These are phyloP conservation scores for Kingdonia uniflora DNA, from an alignment of 164 flowering plant genomes.

Conservation along the genomic window DNA sequence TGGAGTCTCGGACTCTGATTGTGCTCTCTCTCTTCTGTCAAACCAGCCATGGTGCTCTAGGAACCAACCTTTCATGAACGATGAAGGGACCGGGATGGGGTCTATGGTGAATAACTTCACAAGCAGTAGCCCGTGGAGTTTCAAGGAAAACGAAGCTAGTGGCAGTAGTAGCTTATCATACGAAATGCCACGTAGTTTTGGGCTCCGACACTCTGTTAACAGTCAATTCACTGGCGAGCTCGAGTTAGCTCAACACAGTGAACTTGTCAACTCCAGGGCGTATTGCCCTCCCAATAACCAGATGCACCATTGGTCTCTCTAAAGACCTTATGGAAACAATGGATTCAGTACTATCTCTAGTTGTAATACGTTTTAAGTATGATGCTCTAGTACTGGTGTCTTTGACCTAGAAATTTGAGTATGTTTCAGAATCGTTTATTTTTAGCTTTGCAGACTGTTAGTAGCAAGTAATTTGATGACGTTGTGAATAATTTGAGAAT, in stretches of 20 bases:
- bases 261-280: constrained; percentile 31
- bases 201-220: constrained; percentile 25
- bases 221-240: constrained; percentile 29
- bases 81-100: constrained; percentile 3
- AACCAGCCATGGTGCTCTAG: constrained; percentile 55
- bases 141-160: constrained; percentile 28
- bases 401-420: too few relatives aligned
- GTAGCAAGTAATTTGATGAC: too few relatives aligned
- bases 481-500: too few relatives aligned
- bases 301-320: constrained; percentile 53
- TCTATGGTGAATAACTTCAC: constrained; percentile 22
- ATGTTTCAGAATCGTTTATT: too few relatives aligned
- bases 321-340: background rate
- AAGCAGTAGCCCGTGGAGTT: constrained; percentile 33
- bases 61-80: constrained; percentile 20
- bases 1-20: constrained; percentile 56
- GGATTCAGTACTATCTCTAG: too few relatives aligned
- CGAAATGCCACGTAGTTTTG: constrained; percentile 28
- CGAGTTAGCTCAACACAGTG: constrained; percentile 43
- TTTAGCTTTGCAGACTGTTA: background rate
- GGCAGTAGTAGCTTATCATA: constrained; percentile 17
- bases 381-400: too few relatives aligned
- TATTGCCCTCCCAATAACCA: constrained; percentile 30
- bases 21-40: constrained; percentile 99
- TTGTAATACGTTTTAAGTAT: too few relatives aligned